Evolutionary conservation across 176 grass and related monocot genomes (phyloP).

Genomic region (Themeda triandra): DNA sequence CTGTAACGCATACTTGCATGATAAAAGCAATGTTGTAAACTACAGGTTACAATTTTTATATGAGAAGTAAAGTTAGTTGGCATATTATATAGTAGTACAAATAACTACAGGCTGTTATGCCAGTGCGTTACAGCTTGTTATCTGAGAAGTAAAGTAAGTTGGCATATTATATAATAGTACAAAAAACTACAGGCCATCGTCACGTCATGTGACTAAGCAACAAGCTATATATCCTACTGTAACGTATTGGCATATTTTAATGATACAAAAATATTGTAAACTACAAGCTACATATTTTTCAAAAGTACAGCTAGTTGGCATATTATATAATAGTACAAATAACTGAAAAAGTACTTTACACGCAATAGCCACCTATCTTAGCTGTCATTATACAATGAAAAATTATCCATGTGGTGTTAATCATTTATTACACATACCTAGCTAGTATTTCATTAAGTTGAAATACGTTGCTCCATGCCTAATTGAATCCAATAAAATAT

Average conservation of each 20-base stretch:
- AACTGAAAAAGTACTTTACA: neutral
- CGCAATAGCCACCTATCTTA: neutral
- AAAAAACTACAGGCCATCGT: too few relatives aligned
- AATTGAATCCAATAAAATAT: neutral
- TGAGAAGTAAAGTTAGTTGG: too few relatives aligned
- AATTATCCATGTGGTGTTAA: neutral
- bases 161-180: too few relatives aligned
- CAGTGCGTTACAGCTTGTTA: too few relatives aligned
- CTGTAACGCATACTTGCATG: too few relatives aligned
- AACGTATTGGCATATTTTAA: neutral
- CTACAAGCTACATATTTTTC: neutral
- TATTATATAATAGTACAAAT: neutral
- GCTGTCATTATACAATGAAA: neutral
- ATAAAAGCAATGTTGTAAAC: too few relatives aligned
- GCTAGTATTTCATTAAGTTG: neutral
- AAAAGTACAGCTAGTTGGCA: neutral
- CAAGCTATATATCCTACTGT: neutral
- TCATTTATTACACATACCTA: neutral
- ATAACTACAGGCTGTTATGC: too few relatives aligned
- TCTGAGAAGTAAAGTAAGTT: too few relatives aligned
- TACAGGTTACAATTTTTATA: too few relatives aligned
- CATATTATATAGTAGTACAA: too few relatives aligned
- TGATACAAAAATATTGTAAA: neutral
- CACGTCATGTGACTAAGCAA: neutral
- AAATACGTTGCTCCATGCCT: neutral